A percentile compares a stretch with the other conserved stretches of the same genome.
These are phyloP conservation scores for Plantago major DNA, from an alignment of 257 asterid species.

Conservation along the genomic window DNA sequence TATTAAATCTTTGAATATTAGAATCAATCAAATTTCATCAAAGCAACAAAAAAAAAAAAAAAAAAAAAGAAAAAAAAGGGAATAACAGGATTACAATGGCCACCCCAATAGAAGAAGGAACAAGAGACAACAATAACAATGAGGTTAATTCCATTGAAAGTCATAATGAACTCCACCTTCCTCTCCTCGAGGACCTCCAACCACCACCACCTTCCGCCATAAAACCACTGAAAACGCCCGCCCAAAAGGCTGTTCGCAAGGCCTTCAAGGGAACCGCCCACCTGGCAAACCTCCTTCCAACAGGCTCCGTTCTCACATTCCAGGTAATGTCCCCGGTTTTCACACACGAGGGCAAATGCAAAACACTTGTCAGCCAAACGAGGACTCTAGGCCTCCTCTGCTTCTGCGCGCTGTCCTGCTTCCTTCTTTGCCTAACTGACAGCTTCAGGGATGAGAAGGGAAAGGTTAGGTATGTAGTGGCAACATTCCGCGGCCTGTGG, in stretches of 20 bases:
- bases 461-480: conserved; percentile 50
- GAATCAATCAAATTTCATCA: too few species aligned
- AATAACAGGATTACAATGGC: too few species aligned
- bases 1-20: too few species aligned
- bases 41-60: too few species aligned
- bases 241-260: conserved; percentile 12
- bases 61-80: too few species aligned
- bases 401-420: conserved; percentile 42
- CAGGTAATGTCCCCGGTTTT: conserved; percentile 60
- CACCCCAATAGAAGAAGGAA: too few species aligned
- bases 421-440: conserved; percentile 59
- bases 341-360: conserved; percentile 62
- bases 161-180: too few species aligned
- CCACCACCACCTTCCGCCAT: background rate
- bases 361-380: conserved; percentile 34
- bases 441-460: conserved; percentile 50
- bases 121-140: too few species aligned
- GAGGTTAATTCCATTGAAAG: too few species aligned
- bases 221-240: conserved; percentile 21
- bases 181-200: background rate
- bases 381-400: conserved; percentile 34
- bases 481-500: conserved; percentile 53
- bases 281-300: conserved; percentile 76
- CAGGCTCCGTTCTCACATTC: conserved; percentile 68
- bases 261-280: conserved; percentile 50